Base-by-base conservation (phyloP, 139 green algal species). In the Nannochloris sp. region DNA sequence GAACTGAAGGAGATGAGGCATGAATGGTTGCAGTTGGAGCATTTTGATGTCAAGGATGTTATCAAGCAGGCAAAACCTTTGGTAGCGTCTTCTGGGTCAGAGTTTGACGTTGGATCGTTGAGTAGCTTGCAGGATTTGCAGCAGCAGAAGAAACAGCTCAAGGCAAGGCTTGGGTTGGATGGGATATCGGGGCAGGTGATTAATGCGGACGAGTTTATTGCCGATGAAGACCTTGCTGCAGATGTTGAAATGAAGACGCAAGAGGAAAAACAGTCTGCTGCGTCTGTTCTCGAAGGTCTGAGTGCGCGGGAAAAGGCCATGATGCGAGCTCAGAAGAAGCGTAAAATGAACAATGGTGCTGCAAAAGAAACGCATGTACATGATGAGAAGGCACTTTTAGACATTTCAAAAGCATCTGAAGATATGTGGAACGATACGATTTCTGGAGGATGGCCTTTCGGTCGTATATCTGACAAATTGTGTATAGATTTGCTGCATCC, bases 371-470 rank as follows among this genome's bases (percentile, higher is more conserved):
- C 18, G 7, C 18, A 19, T 54, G 48, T 21, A 54, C 18, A 24
- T 23, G 34, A 44, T 63, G 29, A 40, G 34, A 40, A 40, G 34
- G 19, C 12, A 49, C n/a, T 14, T 4, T 15, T 40, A 61, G 9
- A 27, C 9, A 48, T 34, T 36, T n/a, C 15, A 57, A 58, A 36
- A 51, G 54, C 5, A 64, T 89, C n/a, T 21, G 46, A 53, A 12
- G 46, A 53, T 25, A 53, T 53, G 75, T 90, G 82, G 73, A 48
- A 78, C 25, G 54, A 43, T 3, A 70, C 86, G 2, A 36, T 71
- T 5, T 57, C 51, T 7, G 89, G 89, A 8, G 50, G 53, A 9
- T 97, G 91, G 91, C 86, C 89, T 1, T 95, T 97, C 60, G 76
- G 86, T 61, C 48, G 55, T 2, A 37, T 96, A 25, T 85, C 60